Percentiles rank a stretch among this genome's conserved stretches.
Conservation (phyloP, 2,329 filamentous ascomycete species). For the Massarina eburnea region DNA sequence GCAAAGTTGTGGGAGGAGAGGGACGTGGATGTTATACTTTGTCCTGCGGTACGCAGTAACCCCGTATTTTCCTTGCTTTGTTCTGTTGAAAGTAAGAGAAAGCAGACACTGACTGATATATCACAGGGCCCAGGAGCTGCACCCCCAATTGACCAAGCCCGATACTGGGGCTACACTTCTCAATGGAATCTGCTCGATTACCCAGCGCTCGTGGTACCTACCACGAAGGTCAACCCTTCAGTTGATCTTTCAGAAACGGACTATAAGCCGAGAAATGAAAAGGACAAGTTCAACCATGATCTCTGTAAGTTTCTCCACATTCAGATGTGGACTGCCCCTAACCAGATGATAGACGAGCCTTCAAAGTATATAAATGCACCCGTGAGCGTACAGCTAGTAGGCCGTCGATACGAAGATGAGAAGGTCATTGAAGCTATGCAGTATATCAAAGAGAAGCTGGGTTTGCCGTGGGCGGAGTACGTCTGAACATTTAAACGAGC, state of each 20-base stretch:
- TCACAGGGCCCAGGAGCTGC: constrained; percentile 51
- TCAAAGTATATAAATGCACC: constrained; percentile 52
- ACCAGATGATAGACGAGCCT: constrained; percentile 37
- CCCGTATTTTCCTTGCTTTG: too few species aligned
- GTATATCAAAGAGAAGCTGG: constrained; percentile 33
- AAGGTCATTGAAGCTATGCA: constrained; percentile 48
- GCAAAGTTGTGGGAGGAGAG: constrained; percentile 41
- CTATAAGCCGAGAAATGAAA: constrained; percentile 47
- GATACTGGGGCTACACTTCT: constrained; percentile 64
- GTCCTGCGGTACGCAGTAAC: constrained; percentile 50
- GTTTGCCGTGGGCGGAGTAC: constrained; percentile 21
- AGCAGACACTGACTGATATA: too few species aligned
- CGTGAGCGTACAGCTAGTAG: constrained; percentile 55
- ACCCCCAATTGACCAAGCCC: constrained; percentile 52
- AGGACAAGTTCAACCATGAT: constrained; percentile 51
- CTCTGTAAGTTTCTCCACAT: constrained; percentile 43
- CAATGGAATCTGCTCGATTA: constrained; percentile 71
- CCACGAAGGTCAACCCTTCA: constrained; percentile 38
- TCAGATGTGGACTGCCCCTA: not conserved
- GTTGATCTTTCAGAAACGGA: constrained; percentile 41
- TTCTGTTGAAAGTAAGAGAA: too few species aligned
- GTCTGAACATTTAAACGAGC: not conserved
- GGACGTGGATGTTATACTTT: constrained; percentile 59
- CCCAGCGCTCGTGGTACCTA: constrained; percentile 62
- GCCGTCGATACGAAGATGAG: constrained; percentile 55